Base-by-base conservation (phyloP, 2,329 filamentous ascomycete genomes). In the Phyllachora maydis region DNA sequence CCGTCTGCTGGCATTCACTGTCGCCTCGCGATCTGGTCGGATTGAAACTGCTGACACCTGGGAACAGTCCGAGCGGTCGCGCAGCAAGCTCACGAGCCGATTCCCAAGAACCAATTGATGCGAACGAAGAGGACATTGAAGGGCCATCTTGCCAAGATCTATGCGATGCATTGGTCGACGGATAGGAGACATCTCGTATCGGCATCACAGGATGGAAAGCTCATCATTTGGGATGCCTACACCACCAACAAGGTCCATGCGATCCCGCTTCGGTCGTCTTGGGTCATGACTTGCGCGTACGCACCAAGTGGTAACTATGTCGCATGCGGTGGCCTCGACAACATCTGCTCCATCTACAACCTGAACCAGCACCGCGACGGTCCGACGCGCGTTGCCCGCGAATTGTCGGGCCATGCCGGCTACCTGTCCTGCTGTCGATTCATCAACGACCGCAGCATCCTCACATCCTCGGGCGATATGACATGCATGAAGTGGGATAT, bases 401-500 rank as follows among this genome's bases (percentile, higher is more conserved):
- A 98, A 53, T 63, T 98, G 23, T 95, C 88, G 16, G 88, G 88
- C 20, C 88, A 98, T 49, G 91, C 85, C 21, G 88, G 88, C 23
- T 98, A 98, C 43, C 68, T 98, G 21, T 92, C 82, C 12, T 98
- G 88, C 74, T 95, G 88, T 49, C 76, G 88, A 34, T 98, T 98
- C 52, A 91, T 95, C 59, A 95, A 92, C 49, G 88, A 98, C 56
- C 74, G 88, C 43, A 82, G 81, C 44, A 95, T 98, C 42, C 69
- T 98, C 34, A 98, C 88, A 30, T 95, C 88, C 1, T 98, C 88
- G 3, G 88, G 88, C 33, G 88, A 98, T 47, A 98, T 98, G 88
- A 98, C 88, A 24, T 98, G 88, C 50, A 93, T 95, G 74, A 78
- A 95, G 44, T 98, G 88, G 88, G 88, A 98, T 56, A 85, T 98